Evolutionary conservation across 2,329 filamentous ascomycete genomes (phyloP), one percentile per base, ranked within the genome.

Genomic region (Pyricularia sp.): DNA sequence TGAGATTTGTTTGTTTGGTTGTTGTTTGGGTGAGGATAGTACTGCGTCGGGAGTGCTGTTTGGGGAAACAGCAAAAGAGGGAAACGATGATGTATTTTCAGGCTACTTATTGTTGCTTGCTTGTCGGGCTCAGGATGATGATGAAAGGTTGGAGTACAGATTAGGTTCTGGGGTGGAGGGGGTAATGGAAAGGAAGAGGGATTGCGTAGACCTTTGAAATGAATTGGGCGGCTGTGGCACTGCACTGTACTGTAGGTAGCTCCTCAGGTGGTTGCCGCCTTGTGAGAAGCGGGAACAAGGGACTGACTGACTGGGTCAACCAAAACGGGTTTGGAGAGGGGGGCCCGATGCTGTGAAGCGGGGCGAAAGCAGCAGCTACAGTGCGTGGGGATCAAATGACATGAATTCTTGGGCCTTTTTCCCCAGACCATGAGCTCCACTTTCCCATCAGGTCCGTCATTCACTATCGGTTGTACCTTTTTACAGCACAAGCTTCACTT

Each of bases 1-100:
- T 57, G 22, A 49, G 40, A 49, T 19, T 44, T 44, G 40, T 44
- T 49, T 49, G 19, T 49, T 35, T 35, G 9, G 19, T n/a, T 49
- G 40, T n/a, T 76, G 71, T 63, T 63, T 40, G 62, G 4, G 62
- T 49, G 19, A 40, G 19, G 40, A 33, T 24, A 24, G 2, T 44
- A 40, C 3, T 40, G 62, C 40, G 16, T 49, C 40, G 53, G 53
- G 12, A 16, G n/a, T 24, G n/a, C 22, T 24, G 53, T 12, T 57
- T 4, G 22, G 24, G 53, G 16, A 55, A 57, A 26, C n/a, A 26
- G 24, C 53, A 57, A 57, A 57, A 24, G 40, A 53, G 53, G 9
- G 8, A 28, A 26, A 28, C 26, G 53, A 24, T 57, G 22, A 24
- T 57, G 22, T 57, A 24, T 57, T 57, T 26, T 22, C 13, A 13